Evolutionary conservation across 2,329 filamentous ascomycete species (phyloP).

Genomic region (Endothia cerciana): DNA sequence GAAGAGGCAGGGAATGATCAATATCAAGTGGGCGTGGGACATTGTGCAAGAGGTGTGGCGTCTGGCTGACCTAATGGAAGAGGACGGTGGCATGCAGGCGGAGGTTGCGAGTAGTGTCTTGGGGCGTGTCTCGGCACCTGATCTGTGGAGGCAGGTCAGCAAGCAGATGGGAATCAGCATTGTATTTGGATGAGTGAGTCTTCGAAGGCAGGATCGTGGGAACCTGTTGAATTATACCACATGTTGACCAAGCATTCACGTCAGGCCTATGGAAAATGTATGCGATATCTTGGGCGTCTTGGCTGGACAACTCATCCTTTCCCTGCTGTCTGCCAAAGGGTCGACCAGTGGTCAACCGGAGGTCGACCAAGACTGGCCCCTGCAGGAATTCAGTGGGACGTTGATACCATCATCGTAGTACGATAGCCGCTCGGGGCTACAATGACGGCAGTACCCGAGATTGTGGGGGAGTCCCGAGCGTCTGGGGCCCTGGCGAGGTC

Average conservation of each 20-base stretch:
- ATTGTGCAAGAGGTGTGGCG: constrained; percentile 66
- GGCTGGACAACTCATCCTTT: background rate
- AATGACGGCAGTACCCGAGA: background rate
- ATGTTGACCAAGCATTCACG: too few species aligned
- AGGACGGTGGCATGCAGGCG: constrained; percentile 17
- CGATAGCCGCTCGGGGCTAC: background rate
- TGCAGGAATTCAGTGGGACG: too few species aligned
- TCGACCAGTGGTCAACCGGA: background rate
- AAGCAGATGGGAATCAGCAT: constrained; percentile 62
- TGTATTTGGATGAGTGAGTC: constrained; percentile 57
- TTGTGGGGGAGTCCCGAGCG: background rate
- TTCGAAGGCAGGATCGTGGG: background rate
- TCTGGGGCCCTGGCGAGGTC: background rate
- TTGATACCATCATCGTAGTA: background rate
- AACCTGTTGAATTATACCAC: background rate
- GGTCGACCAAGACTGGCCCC: too few species aligned
- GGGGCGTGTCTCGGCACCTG: constrained; percentile 32
- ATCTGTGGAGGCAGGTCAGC: constrained; percentile 62
- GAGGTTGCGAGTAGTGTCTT: constrained; percentile 7
- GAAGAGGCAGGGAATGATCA: constrained; percentile 65
- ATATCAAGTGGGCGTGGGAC: constrained; percentile 64
- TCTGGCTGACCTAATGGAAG: constrained; percentile 47
- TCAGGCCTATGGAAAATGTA: background rate
- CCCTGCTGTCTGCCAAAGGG: background rate
- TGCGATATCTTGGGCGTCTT: too few species aligned